Evolutionary conservation across 1,284 basidiomycete species (phyloP).

Genomic region (Moniliophthora roreri): DNA sequence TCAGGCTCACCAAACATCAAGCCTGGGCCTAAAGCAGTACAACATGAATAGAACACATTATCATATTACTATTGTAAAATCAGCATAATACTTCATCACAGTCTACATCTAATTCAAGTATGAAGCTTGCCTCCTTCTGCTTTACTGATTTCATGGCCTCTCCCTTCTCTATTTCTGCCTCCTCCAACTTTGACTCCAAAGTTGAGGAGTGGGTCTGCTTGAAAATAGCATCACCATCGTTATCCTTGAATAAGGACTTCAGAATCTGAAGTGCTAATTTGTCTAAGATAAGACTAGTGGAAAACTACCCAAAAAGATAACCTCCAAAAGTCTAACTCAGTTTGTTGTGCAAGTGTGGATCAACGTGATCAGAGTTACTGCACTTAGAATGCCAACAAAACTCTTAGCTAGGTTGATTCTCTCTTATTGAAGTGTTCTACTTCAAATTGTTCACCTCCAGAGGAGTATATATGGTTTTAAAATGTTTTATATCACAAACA

Average conservation of each 20-base stretch:
- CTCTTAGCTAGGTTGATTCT: no score
- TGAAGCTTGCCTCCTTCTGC: not conserved
- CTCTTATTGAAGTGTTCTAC: no score
- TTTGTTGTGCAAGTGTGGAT: no score
- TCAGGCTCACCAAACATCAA: no score
- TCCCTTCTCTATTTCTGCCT: not conserved
- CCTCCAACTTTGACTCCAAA: not conserved
- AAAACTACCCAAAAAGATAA: no score
- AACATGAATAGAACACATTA: not conserved
- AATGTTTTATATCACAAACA: no score
- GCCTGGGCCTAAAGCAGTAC: not conserved
- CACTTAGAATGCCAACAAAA: no score
- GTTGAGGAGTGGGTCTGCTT: not conserved
- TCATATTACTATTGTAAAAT: not conserved
- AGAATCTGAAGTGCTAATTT: conserved; percentile 18
- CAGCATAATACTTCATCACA: not conserved
- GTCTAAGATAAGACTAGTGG: no score
- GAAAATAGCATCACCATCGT: not conserved
- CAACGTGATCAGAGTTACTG: no score
- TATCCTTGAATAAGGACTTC: conserved; percentile 5
- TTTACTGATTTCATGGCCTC: not conserved
- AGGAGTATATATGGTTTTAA: no score
- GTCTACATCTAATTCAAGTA: not conserved
- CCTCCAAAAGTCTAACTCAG: no score
- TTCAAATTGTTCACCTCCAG: no score